Evolutionary conservation across 2,329 filamentous ascomycete genomes (phyloP), one percentile per base, ranked within the genome.

Genomic region (Aaosphaeria arxii): DNA sequence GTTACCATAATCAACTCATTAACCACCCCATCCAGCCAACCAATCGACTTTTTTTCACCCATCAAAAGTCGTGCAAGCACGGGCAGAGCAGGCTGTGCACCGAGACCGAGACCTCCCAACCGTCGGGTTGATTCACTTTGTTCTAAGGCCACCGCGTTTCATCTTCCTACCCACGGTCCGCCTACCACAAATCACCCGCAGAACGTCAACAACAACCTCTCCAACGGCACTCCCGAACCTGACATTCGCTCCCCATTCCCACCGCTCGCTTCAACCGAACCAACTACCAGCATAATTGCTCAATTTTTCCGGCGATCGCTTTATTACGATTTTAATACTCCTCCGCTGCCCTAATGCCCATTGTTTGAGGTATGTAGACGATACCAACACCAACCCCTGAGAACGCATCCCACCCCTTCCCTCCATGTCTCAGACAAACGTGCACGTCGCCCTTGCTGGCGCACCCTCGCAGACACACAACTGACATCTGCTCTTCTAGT

Each of bases 301-400:
- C 17, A 24, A 24, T 24, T 24, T 24, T 24, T 24, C 17, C 17
- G 17, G 17, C 17, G 17, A 24, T 24, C 17, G 17, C 17, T 24
- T 24, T 24, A 24, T 24, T 24, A 24, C 17, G 17, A 24, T 24
- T 24, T 24, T 24, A 24, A 24, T 24, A n/a, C 7, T 36, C 33
- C 33, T n/a, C 9, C 9, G 33, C 33, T 36, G 9, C 61, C 63
- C 60, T 69, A 64, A 70, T 70, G 67, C 59, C 53, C 66, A 68
- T 68, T 70, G 67, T 69, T 68, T 70, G 66, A 70, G 67, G 66
- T 70, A 63, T 56, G 55, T 24, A 24, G 17, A 48, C 33, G 33
- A 42, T 44, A 62, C 58, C 17, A 57, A 66, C 66, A 30, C 40
- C 41, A 24, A 24, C 17, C 17, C 3, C 17, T 24, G 17, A 24